Conservation (phyloP, 140 eudicot species). For the Flaveria floridana region DNA sequence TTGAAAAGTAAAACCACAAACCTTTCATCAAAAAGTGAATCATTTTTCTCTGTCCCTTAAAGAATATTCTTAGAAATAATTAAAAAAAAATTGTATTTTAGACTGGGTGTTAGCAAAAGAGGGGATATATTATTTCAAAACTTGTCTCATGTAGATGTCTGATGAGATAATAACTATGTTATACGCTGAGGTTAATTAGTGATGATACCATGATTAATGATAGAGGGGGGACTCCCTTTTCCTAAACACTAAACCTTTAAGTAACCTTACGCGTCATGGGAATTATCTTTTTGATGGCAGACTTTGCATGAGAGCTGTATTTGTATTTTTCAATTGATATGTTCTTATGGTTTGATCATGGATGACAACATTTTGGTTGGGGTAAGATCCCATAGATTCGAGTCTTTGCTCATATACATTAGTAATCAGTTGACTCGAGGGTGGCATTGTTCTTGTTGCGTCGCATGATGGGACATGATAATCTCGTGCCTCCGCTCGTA, state of each 20-base stretch:
- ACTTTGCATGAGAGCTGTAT: background rate
- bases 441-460: background rate
- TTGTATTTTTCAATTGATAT: background rate
- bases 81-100: no score
- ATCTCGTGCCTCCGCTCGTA: background rate
- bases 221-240: background rate
- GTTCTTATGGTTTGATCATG: background rate
- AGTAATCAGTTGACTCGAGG: background rate
- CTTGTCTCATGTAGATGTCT: background rate
- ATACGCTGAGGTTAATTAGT: no score
- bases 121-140: background rate
- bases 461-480: background rate
- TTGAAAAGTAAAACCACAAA: no score
- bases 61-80: no score
- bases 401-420: background rate
- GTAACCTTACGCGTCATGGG: no score
- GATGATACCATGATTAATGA: background rate
- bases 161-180: no score
- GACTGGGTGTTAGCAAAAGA: background rate
- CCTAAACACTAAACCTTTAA: no score
- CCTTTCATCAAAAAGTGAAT: no score
- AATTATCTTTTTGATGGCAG: background rate
- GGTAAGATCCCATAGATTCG: background rate
- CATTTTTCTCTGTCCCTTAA: no score
- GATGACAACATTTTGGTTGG: no score